Conservation (phyloP, 169 alveolate species). For the Cystoisospora suis region DNA sequence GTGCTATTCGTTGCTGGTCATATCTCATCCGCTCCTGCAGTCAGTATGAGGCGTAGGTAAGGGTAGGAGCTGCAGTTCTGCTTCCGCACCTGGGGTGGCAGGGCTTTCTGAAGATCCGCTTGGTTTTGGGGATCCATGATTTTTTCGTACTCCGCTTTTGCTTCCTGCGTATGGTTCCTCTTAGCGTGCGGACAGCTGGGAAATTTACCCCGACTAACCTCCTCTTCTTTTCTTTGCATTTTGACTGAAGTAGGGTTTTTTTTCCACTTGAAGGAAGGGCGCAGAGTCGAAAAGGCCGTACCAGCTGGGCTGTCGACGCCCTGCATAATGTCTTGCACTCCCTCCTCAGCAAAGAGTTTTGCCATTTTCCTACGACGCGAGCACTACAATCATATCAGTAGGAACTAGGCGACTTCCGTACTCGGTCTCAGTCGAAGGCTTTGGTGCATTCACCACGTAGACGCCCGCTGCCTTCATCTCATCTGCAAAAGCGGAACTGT, state of each 20-base stretch:
- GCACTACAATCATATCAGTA: neutral
- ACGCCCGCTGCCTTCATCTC: conserved; percentile 56
- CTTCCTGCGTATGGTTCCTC: conserved; percentile 10
- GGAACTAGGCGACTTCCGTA: neutral
- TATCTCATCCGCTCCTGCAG: conserved; percentile 52
- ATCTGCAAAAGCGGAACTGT: neutral
- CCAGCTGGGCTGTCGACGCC: conserved; percentile 62
- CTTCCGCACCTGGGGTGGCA: conserved; percentile 53
- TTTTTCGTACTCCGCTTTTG: conserved; percentile 16
- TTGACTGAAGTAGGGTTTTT: conserved; percentile 6
- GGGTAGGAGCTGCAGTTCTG: neutral
- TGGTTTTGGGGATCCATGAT: conserved; percentile 52
- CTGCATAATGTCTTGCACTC: conserved; percentile 44
- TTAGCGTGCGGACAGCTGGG: neutral
- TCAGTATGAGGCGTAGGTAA: neutral
- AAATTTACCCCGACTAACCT: neutral
- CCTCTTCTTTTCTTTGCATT: conserved; percentile 30
- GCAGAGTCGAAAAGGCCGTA: neutral
- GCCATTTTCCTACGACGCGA: neutral
- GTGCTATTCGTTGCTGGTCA: conserved; percentile 61
- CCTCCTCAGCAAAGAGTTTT: neutral
- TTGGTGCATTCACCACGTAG: conserved; percentile 45
- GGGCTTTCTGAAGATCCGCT: conserved; percentile 44
- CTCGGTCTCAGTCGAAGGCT: conserved; percentile 12
- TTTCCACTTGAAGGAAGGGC: too few species aligned